Conservation (phyloP, 331 rosid genomes). For the Saraca asoca region DNA sequence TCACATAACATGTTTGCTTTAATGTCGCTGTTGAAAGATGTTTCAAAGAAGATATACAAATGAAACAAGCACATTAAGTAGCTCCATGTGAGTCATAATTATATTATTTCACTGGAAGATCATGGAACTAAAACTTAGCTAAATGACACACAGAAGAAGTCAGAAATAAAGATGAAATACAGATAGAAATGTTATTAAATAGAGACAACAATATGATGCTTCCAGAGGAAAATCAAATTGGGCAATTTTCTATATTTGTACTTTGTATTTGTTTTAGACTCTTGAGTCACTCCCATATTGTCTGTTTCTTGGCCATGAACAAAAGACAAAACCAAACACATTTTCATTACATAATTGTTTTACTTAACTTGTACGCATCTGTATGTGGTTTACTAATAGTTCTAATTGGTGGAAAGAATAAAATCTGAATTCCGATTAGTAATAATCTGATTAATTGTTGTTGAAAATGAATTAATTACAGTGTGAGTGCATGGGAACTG, state of each 20-base stretch:
- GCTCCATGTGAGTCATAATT: neutral
- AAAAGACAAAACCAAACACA: constrained; percentile 8
- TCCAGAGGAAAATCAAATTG: neutral
- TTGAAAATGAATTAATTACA: constrained; percentile 8
- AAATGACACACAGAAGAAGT: neutral
- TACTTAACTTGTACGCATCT: constrained; percentile 20
- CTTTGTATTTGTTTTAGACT: no score
- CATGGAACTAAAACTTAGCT: neutral
- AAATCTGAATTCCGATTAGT: neutral
- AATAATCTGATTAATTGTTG: neutral
- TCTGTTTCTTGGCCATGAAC: neutral
- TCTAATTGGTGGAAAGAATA: neutral
- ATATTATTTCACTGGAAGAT: neutral
- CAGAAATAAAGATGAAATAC: neutral
- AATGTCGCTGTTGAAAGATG: neutral
- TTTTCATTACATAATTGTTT: neutral
- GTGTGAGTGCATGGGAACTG: constrained; percentile 94
- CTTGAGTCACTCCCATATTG: neutral
- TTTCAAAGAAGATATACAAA: neutral
- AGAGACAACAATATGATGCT: neutral
- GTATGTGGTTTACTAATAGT: neutral
- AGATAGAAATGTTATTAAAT: neutral
- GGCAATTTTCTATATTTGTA: neutral
- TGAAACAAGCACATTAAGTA: neutral
- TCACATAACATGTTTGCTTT: neutral